A percentile compares a stretch with the other conserved stretches of the same genome.
Conservation (phyloP, 768 basidiomycete species). For the Tubosaeta brunneosetosa region DNA sequence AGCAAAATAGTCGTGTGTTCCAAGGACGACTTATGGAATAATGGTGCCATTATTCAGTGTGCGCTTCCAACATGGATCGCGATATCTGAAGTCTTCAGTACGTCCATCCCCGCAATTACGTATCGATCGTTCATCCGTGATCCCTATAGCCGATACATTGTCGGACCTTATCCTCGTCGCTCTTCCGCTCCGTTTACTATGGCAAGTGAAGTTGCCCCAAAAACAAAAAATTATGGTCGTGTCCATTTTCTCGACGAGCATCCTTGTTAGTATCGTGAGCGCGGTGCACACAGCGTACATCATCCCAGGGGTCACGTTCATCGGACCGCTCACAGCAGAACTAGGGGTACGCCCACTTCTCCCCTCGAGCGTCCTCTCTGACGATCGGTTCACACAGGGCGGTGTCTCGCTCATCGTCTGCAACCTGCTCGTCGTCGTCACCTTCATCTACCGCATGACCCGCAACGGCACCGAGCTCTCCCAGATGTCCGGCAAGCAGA, state of each 20-base stretch:
- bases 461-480: constrained; percentile 12
- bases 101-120: constrained; percentile 14
- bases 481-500: not conserved
- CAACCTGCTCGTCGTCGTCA: constrained; percentile 39
- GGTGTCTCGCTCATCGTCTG: constrained; percentile 38
- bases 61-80: constrained; percentile 43
- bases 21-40: constrained; percentile 37
- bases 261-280: constrained; percentile 43
- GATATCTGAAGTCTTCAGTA: constrained; percentile 49
- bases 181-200: constrained; percentile 43
- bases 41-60: constrained; percentile 35
- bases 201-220: constrained; percentile 37
- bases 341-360: constrained; percentile 36
- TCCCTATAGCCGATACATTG: constrained; percentile 40
- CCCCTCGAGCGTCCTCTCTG: not conserved
- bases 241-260: constrained; percentile 49
- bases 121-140: not conserved
- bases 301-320: constrained; percentile 27
- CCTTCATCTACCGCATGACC: constrained; percentile 27
- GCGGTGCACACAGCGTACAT: constrained; percentile 40
- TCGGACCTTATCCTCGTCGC: constrained; percentile 44
- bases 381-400: constrained; percentile 16
- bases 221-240: constrained; percentile 39
- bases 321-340: constrained; percentile 29
- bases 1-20: constrained; percentile 39